phyloP scores from a whole-genome alignment of 805 yeast species.

The Maudiozyma pseudohumilis region DNA sequence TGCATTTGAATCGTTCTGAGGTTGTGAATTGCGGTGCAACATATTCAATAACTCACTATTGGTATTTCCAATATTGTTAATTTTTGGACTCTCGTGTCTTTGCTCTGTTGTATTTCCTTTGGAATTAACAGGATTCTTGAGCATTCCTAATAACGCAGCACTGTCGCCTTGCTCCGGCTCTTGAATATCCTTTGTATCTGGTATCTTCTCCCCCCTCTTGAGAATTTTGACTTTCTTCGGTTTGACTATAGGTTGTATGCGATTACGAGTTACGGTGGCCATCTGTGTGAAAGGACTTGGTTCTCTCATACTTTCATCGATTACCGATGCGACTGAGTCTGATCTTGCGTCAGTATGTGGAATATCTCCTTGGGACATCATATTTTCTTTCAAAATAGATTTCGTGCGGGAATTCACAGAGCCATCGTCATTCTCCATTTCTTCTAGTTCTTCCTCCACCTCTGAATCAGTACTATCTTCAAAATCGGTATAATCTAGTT shows the following conservation, averaged over 20 bases:
- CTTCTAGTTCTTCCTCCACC: constrained; percentile 13
- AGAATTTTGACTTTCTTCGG: constrained; percentile 28
- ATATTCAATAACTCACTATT: constrained; percentile 6
- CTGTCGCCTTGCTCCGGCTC: neutral
- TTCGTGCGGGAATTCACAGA: neutral
- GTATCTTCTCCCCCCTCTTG: constrained; percentile 31
- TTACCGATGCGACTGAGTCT: constrained; percentile 12
- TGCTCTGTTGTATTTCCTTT: neutral
- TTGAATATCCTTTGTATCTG: constrained; percentile 2
- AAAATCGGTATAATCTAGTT: constrained; percentile 19
- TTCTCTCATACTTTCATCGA: constrained; percentile 1
- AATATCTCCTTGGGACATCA: constrained; percentile 12
- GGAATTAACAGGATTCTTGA: neutral
- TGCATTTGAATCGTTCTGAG: neutral
- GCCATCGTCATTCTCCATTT: constrained; percentile 1
- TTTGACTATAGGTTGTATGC: constrained; percentile 11
- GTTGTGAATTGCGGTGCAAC: constrained; percentile 3
- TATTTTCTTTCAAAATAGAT: constrained; percentile 10
- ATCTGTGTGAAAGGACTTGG: constrained; percentile 4
- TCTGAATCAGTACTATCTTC: constrained; percentile 21
- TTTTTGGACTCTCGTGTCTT: neutral
- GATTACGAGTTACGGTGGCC: neutral
- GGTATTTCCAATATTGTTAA: constrained; percentile 1
- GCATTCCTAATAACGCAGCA: constrained; percentile 2
- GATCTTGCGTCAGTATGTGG: constrained; percentile 15